Base-by-base conservation (phyloP, 2,329 filamentous ascomycete genomes). In the Stachybotrys chartarum region DNA sequence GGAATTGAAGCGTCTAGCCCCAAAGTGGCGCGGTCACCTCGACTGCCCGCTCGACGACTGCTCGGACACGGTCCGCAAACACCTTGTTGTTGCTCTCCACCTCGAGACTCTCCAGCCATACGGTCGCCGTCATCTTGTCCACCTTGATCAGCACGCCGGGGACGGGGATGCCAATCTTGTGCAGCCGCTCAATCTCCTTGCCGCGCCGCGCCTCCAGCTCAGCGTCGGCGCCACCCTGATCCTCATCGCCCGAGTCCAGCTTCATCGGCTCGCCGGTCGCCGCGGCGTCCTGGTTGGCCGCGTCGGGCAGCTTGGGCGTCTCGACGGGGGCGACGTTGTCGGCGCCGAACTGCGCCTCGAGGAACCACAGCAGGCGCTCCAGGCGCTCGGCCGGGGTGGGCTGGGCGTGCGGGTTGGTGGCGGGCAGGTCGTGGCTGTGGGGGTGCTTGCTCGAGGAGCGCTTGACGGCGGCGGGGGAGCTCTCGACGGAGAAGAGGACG, bases 341-440 rank as follows among this genome's bases (percentile, higher is more conserved):
- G 35, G 84, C 79, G 58, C 94, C 94, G 67, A 99, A 99, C 70
- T 99, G 94, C 3, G 92, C 90, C 76, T 99, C 94, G 14, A 99
- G 86, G 76, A 99, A 96, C 84, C 96, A 90, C 73, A 95, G 88
- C 18, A 99, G 84, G 39, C 93, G 86, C 59, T 87, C 83, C 46
- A 97, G 84, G 46, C 90, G 87, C 63, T 96, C 90, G 49, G 87
- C 79, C 0, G 91, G 79, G 10, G 81, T 81, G 47, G 91, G 73
- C 49, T 87, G 81, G 12, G 86, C 82, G 70, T 96, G 91, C 0
- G 86, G 87, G 67, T 96, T 94, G 30, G 74, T 70, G 55, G 60
- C 61, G 14, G 62, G 70, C 58, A 85, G 82, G 5, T 72, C 81
- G 73, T 79, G 58, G n/a, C 55, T 51, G 55, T 67, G 68, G 2